Conservation (phyloP, 2,329 filamentous ascomycete genomes). For the Fusarium goolgardi region DNA sequence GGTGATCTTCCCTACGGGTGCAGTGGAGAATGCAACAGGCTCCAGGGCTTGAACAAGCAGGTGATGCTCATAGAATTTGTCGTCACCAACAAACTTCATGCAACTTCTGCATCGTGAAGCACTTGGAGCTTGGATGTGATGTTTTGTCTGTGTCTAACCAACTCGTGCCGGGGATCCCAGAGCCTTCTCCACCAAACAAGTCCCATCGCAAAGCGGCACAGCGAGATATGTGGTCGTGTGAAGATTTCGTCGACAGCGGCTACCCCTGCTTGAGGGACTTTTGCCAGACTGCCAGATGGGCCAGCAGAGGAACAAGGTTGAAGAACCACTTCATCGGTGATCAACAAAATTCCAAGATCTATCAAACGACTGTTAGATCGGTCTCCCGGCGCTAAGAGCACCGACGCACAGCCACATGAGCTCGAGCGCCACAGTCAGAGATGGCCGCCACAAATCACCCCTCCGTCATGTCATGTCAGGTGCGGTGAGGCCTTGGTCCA, state of each 20-base stretch:
- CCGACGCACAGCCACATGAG: slow-evolving; percentile 6
- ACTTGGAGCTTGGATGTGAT: slow-evolving; percentile 10
- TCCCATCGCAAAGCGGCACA: slow-evolving; percentile 31
- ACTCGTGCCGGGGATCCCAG: slow-evolving; percentile 9
- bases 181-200: slow-evolving; percentile 31
- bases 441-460: slow-evolving; percentile 22
- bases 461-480: slow-evolving; percentile 20
- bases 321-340: slow-evolving; percentile 17
- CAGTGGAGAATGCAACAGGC: slow-evolving; percentile 29
- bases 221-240: slow-evolving; percentile 31
- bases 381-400: slow-evolving; percentile 5
- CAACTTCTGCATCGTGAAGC: slow-evolving; percentile 25
- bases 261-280: slow-evolving; percentile 39
- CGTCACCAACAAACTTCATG: slow-evolving; percentile 43
- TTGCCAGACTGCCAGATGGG: slow-evolving; percentile 20
- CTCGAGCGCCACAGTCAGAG: neutral
- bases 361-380: slow-evolving; percentile 4
- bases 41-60: slow-evolving; percentile 39
- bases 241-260: slow-evolving; percentile 7
- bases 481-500: slow-evolving; percentile 19
- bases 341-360: slow-evolving; percentile 11
- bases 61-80: slow-evolving; percentile 19
- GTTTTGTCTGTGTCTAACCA: slow-evolving; percentile 8
- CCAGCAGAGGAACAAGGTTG: neutral
- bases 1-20: slow-evolving; percentile 29